Conservation (phyloP, 495 filamentous ascomycete species). For the Cudoniella acicularis region DNA sequence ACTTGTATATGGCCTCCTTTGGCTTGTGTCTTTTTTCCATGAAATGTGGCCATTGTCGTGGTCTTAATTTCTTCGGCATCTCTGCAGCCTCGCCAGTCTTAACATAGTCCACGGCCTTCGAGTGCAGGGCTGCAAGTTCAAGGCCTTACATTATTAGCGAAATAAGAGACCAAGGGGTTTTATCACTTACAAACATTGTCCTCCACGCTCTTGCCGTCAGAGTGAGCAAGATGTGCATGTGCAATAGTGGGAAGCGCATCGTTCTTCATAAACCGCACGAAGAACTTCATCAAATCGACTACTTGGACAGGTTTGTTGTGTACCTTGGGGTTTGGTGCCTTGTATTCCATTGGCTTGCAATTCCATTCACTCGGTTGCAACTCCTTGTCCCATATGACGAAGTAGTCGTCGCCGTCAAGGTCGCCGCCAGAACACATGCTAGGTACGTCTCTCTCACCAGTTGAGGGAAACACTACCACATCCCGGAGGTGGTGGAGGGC, state of each 20-base stretch:
- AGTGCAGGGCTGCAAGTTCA: conserved; percentile 76
- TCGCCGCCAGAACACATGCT: conserved; percentile 97
- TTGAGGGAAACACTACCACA: conserved; percentile 82
- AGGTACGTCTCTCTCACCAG: conserved; percentile 77
- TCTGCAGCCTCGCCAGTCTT: conserved; percentile 79
- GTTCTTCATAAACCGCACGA: conserved; percentile 92
- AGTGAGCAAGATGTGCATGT: conserved; percentile 74
- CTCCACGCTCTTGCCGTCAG: conserved; percentile 68
- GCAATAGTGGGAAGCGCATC: conserved; percentile 78
- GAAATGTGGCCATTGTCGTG: conserved; percentile 76
- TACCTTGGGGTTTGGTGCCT: conserved; percentile 42
- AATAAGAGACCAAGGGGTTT: not conserved
- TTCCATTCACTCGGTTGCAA: conserved; percentile 70
- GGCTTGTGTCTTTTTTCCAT: conserved; percentile 67
- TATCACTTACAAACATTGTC: conserved; percentile 54
- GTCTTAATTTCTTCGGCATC: conserved; percentile 58
- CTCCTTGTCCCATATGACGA: conserved; percentile 86
- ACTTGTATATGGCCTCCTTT: conserved; percentile 57
- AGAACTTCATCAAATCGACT: conserved; percentile 74
- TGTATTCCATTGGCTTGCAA: conserved; percentile 70
- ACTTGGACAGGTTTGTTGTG: conserved; percentile 58
- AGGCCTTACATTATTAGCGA: conserved; percentile 39
- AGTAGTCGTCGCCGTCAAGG: conserved; percentile 92
- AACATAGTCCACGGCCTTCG: conserved; percentile 86
- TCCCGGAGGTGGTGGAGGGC: conserved; percentile 70